Evolutionary conservation across 306 rosid genomes (phyloP).

Genomic region (Vigna unguiculata): DNA sequence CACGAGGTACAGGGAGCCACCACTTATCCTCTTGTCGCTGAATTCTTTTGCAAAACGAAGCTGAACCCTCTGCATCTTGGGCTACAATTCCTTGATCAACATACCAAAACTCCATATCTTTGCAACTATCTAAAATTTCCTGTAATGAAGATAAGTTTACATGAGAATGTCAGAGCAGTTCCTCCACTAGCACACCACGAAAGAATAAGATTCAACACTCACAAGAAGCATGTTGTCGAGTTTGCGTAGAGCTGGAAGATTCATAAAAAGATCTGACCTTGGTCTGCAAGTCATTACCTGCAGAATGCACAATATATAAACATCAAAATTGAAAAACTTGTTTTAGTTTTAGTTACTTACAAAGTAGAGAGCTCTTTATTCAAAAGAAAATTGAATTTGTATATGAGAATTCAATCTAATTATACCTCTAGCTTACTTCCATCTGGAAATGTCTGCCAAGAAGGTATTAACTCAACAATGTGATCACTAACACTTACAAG

Average conservation of each 20-base stretch:
- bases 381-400: slow-evolving; percentile 6
- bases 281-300: slow-evolving; percentile 99
- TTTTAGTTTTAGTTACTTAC: background rate
- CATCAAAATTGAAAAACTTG: slow-evolving; percentile 36
- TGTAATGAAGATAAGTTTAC: slow-evolving; percentile 28
- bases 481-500: slow-evolving; percentile 85
- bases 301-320: slow-evolving; percentile 50
- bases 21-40: slow-evolving; percentile 95
- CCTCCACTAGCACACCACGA: slow-evolving; percentile 7
- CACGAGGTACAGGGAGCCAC: slow-evolving; percentile 98
- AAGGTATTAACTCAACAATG: slow-evolving; percentile 83
- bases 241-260: slow-evolving; percentile 95
- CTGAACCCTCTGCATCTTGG: slow-evolving; percentile 73
- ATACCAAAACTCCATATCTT: slow-evolving; percentile 85
- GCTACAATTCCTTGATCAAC: slow-evolving; percentile 93
- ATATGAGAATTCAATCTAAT: background rate
- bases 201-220: slow-evolving; percentile 45
- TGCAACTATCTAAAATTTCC: slow-evolving; percentile 84
- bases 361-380: background rate
- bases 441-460: slow-evolving; percentile 88
- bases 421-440: slow-evolving; percentile 90
- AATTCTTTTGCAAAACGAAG: slow-evolving; percentile 69
- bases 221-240: slow-evolving; percentile 95
- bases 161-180: slow-evolving; percentile 19
- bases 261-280: slow-evolving; percentile 84